phyloP scores from a whole-genome alignment of 2,329 filamentous ascomycete species.

The Pseudogymnoascus sp. region DNA sequence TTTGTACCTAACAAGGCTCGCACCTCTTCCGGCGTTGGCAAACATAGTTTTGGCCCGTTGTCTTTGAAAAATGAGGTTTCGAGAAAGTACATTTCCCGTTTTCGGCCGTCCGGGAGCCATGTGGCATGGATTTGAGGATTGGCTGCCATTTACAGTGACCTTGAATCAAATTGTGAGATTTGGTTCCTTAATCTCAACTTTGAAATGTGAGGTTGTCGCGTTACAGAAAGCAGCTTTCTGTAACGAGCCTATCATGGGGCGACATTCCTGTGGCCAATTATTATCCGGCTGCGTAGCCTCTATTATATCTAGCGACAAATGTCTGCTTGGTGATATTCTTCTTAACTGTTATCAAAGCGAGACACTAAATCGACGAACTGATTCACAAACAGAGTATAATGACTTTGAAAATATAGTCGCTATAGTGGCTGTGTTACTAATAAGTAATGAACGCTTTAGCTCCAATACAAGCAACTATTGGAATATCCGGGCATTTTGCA shows the following conservation, averaged over 20 bases:
- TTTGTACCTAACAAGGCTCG: neutral
- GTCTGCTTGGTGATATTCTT: neutral
- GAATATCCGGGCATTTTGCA: too few relatives aligned
- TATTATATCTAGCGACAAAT: neutral
- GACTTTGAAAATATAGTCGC: neutral
- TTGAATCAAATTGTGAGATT: neutral
- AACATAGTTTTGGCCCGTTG: neutral
- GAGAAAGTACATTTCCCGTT: neutral
- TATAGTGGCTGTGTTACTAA: neutral
- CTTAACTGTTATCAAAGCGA: neutral
- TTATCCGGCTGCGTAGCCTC: too few relatives aligned
- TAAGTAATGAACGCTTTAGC: neutral
- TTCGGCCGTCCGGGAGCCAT: neutral
- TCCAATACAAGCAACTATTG: too few relatives aligned
- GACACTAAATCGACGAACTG: neutral
- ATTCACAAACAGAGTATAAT: neutral
- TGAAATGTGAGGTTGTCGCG: neutral
- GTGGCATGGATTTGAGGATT: neutral
- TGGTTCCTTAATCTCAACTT: neutral
- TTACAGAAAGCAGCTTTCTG: neutral
- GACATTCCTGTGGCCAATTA: too few relatives aligned
- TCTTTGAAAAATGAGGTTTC: constrained; percentile 9
- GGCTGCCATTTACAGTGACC: neutral
- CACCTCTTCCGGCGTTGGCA: neutral
- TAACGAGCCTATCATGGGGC: too few relatives aligned